phyloP scores from a whole-genome alignment of 331 rosid genomes.

The Quercus tomentella region DNA sequence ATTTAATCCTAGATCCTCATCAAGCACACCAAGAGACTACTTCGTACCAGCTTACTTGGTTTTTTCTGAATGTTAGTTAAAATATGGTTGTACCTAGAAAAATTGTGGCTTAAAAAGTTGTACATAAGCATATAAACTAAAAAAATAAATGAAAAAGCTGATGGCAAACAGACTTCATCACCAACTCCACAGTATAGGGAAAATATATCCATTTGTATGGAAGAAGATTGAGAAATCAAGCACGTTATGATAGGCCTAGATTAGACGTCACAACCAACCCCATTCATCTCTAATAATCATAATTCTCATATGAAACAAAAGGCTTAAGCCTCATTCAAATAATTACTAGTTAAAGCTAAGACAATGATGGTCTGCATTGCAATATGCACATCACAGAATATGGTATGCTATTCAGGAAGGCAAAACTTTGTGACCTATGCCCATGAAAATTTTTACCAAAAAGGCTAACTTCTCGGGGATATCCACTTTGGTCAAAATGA shows the following conservation, averaged over 20 bases:
- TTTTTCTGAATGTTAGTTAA: no score
- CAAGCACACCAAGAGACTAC: neutral
- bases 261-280: neutral
- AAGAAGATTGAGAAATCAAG: neutral
- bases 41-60: no score
- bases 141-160: no score
- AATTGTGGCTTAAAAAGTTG: no score
- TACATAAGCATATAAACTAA: no score
- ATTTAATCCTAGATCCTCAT: neutral
- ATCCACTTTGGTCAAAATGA: neutral
- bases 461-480: neutral
- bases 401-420: neutral
- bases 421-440: neutral
- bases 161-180: no score
- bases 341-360: neutral
- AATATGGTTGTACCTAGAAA: no score
- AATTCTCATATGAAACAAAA: neutral
- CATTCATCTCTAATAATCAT: neutral
- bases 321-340: neutral
- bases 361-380: neutral
- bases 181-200: neutral
- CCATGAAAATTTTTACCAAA: neutral
- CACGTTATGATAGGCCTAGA: neutral
- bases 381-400: neutral
- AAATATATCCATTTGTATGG: neutral